Percentiles rank a stretch among this genome's conserved stretches.
Evolutionary conservation across 2,329 filamentous ascomycete genomes (phyloP).

Genomic region (Xylariaceae sp.): DNA sequence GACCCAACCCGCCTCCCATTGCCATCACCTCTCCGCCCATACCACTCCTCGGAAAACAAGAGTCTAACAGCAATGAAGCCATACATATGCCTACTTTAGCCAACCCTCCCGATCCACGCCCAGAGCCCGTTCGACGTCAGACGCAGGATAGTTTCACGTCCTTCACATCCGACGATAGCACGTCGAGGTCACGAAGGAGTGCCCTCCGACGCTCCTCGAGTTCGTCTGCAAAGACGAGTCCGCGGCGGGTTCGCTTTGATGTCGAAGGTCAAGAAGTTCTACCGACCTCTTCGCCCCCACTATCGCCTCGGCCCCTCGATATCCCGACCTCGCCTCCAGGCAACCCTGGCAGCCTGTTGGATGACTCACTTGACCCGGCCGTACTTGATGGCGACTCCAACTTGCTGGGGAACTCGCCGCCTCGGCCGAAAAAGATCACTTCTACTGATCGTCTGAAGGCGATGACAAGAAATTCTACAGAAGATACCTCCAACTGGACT

Average conservation of each 20-base stretch:
- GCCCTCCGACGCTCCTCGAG: slow-evolving; percentile 55
- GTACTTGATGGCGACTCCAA: slow-evolving; percentile 30
- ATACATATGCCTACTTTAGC: slow-evolving; percentile 9
- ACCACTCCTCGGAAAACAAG: slow-evolving; percentile 11
- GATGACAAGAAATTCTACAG: slow-evolving; percentile 46
- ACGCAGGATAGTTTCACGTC: slow-evolving; percentile 49
- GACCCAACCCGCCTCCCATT: slow-evolving; percentile 6
- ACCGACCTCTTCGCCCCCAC: slow-evolving; percentile 38
- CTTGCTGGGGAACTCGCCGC: slow-evolving; percentile 29
- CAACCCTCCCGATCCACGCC: slow-evolving; percentile 21
- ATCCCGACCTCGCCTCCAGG: not conserved
- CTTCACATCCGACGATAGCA: slow-evolving; percentile 48
- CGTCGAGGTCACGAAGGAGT: slow-evolving; percentile 44
- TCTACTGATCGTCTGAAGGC: slow-evolving; percentile 51
- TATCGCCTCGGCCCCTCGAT: not conserved
- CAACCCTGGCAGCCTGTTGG: not conserved
- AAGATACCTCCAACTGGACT: slow-evolving; percentile 49
- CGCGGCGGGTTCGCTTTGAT: slow-evolving; percentile 60
- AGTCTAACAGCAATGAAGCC: slow-evolving; percentile 20
- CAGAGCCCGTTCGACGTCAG: slow-evolving; percentile 33
- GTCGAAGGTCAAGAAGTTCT: slow-evolving; percentile 57
- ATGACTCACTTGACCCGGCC: slow-evolving; percentile 13
- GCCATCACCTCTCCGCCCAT: slow-evolving; percentile 5
- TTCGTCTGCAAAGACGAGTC: slow-evolving; percentile 47
- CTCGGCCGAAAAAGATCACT: slow-evolving; percentile 48